Base-by-base conservation (phyloP, 306 rosid genomes). In the Arachis stenosperma region DNA sequence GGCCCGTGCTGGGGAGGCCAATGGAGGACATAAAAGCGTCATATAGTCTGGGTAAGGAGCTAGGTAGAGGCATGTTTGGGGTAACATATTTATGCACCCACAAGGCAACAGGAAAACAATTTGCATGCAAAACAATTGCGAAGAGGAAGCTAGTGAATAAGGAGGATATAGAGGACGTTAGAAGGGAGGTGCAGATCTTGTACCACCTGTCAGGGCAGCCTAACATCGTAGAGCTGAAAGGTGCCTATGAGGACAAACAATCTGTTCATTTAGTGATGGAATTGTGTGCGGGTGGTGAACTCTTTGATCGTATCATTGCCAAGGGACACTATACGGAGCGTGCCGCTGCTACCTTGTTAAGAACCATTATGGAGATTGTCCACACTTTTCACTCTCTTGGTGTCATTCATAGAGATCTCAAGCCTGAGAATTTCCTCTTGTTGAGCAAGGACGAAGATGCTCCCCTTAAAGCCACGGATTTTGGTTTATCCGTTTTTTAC, bases 161-260 rank as follows among this genome's bases (percentile, higher is more conserved):
- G 57, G 97, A 94, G 53, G 97, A 94, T 36, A 84, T 91, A 43
- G 97, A 94, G 65, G 98, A 94, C 66, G 98, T 94, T 44, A 82
- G 95, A 73, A 79, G 98, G 62, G 98, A 94, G 87, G 97, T 94
- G 5, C 96, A 94, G 55, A 94, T 94, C 75, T 84, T 94, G 96
- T 89, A 88, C 80, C 98, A 94, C 41, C 74, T 91, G 40, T 81
- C 96, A 0, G 96, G 96, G 0, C 98, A 94, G 58, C 85, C 85
- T 1, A 94, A 94, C 52, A 91, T 91, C 73, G 98, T 94, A 58
- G 96, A 91, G 47, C 87, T 94, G 3, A 94, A 89, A 27, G 98
- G 85, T 46, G 76, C 76, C 0, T 81, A 52, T 67, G 82, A 77
- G 66, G 82, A 76, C 7, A 73, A 73, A 47, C 82, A 82, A 57